A percentile compares a stretch with the other conserved stretches of the same genome.
Evolutionary conservation across 352 stramenopile species (phyloP).

Genomic region (Aphanomyces invadans): DNA sequence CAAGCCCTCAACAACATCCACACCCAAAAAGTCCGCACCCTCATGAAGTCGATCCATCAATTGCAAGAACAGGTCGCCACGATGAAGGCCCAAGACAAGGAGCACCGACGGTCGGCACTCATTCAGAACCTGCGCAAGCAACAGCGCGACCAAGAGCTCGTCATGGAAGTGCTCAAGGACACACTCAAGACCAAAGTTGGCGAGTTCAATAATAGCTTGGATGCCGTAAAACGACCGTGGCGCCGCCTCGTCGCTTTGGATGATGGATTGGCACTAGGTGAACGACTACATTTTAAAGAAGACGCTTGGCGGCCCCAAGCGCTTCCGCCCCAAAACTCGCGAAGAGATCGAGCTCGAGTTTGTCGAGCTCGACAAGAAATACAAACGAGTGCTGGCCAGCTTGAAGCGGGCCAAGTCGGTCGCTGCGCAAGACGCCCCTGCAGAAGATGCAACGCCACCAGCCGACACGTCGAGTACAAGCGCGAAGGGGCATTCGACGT

Average conservation of each 20-base stretch:
- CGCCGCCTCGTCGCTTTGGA: constrained; percentile 21
- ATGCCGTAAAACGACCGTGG: constrained; percentile 3
- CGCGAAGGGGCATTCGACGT: too few relatives aligned
- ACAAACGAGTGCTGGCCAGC: constrained; percentile 52
- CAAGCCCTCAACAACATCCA: constrained; percentile 60
- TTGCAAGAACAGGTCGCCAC: constrained; percentile 65
- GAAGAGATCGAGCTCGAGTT: constrained; percentile 85
- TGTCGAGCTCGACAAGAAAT: constrained; percentile 56
- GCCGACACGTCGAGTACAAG: too few relatives aligned
- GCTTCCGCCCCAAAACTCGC: constrained; percentile 75
- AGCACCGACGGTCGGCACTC: constrained; percentile 74
- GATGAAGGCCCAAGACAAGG: constrained; percentile 75
- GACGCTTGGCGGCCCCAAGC: constrained; percentile 55
- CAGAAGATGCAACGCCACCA: neutral
- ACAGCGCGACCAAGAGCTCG: constrained; percentile 71
- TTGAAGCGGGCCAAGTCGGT: constrained; percentile 42
- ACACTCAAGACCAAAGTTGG: constrained; percentile 49
- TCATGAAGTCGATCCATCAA: constrained; percentile 83
- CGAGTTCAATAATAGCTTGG: constrained; percentile 51
- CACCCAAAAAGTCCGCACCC: constrained; percentile 61
- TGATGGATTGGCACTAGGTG: constrained; percentile 32
- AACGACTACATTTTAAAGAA: constrained; percentile 87
- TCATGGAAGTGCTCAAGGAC: constrained; percentile 81
- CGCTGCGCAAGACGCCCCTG: constrained; percentile 20
- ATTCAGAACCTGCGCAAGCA: constrained; percentile 75